These are phyloP conservation scores for Aspergillaceae sp. DNA, from an alignment of 2,329 filamentous ascomycete species.

Conservation along the genomic window DNA sequence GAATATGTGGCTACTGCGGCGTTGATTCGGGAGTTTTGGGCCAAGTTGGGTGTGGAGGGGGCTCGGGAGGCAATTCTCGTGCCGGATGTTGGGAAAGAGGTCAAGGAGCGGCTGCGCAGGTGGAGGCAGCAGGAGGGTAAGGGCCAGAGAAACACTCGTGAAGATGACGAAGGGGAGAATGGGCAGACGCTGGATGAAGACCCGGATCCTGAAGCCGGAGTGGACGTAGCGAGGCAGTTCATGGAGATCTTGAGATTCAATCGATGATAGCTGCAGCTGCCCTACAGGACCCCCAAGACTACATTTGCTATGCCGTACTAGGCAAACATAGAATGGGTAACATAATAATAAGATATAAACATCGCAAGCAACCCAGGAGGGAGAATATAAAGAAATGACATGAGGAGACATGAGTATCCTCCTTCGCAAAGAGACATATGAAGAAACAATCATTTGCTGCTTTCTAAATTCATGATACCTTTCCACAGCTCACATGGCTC, in stretches of 20 bases:
- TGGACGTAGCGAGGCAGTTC: conserved; percentile 37
- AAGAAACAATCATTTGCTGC: not conserved
- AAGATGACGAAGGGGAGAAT: conserved; percentile 6
- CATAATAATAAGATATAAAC: too few relatives aligned
- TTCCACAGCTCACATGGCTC: not conserved
- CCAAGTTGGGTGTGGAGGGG: conserved; percentile 26
- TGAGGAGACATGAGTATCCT: too few relatives aligned
- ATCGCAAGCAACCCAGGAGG: too few relatives aligned
- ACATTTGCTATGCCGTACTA: too few relatives aligned
- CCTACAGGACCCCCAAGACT: too few relatives aligned
- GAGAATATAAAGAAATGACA: too few relatives aligned
- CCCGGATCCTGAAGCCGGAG: conserved; percentile 26
- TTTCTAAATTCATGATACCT: too few relatives aligned
- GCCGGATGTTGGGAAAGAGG: conserved; percentile 32
- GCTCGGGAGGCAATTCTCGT: conserved; percentile 34
- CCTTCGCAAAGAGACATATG: too few relatives aligned
- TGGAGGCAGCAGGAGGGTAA: conserved; percentile 12
- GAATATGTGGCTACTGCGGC: conserved; percentile 26
- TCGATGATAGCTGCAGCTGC: conserved; percentile 15
- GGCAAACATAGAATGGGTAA: not conserved
- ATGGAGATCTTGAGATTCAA: conserved; percentile 39
- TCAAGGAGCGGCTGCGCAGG: conserved; percentile 21
- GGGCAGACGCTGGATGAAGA: conserved; percentile 17
- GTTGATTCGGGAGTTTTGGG: conserved; percentile 37
- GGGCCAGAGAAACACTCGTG: not conserved